These are phyloP conservation scores for Oryza brachyantha DNA, from an alignment of 176 grass and related monocot species.

Conservation along the genomic window DNA sequence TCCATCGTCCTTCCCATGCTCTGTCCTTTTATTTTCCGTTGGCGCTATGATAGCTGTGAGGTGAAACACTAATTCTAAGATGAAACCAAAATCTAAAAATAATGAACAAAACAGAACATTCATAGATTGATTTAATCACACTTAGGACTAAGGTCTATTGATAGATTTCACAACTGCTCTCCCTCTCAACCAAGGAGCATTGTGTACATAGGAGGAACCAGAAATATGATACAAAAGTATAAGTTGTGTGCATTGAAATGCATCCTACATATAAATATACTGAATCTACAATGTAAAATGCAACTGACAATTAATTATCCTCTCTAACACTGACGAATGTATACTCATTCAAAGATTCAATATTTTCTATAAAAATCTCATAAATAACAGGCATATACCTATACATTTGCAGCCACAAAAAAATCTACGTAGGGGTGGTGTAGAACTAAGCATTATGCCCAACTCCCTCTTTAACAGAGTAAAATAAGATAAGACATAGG, in stretches of 20 bases:
- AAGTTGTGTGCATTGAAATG: not conserved
- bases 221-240: not conserved
- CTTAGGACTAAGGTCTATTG: not conserved
- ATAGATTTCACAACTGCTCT: not conserved
- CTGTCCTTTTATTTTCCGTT: conserved; percentile 60
- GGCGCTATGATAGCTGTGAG: conserved; percentile 67
- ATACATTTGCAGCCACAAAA: not conserved
- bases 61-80: conserved; percentile 34
- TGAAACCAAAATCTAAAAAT: conserved; percentile 11
- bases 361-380: not conserved
- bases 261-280: not conserved
- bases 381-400: not conserved
- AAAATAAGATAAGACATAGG: not conserved
- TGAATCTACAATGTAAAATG: not conserved
- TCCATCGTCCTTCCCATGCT: conserved; percentile 73
- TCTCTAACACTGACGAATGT: not conserved
- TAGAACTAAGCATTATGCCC: not conserved
- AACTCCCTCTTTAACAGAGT: not conserved
- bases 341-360: not conserved
- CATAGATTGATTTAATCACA: not conserved
- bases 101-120: not conserved
- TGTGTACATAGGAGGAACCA: not conserved
- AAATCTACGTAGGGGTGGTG: not conserved
- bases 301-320: not conserved
- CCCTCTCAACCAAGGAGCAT: not conserved